Percentiles rank a stretch among this genome's conserved stretches.
Evolutionary conservation across 192 early-diverging fungal species (phyloP).

Genomic region (Diversispora epigaea): DNA sequence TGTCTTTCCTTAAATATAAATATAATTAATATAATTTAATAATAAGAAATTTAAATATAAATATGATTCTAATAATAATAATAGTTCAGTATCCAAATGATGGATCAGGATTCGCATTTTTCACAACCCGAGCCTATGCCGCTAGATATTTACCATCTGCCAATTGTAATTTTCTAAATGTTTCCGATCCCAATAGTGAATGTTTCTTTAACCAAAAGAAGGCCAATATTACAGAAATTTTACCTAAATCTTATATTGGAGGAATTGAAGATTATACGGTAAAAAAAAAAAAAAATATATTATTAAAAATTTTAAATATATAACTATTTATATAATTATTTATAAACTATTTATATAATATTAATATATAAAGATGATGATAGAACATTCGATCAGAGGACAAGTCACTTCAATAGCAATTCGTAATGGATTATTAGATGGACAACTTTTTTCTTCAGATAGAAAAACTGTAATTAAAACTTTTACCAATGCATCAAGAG

Average conservation of each 20-base stretch:
- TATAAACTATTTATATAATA: not conserved
- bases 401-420: conserved; percentile 40
- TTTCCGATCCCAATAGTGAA: not conserved
- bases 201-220: conserved; percentile 34
- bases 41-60: too few relatives aligned
- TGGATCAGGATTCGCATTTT: conserved; percentile 36
- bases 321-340: not conserved
- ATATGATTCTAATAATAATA: not conserved
- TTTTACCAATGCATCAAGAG: conserved; percentile 31
- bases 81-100: conserved; percentile 22
- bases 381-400: conserved; percentile 46
- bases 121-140: conserved; percentile 40
- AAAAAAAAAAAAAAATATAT: not conserved
- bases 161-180: conserved; percentile 34
- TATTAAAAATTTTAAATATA: not conserved
- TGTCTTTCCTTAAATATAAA: too few relatives aligned
- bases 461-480: conserved; percentile 31
- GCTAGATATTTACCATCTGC: conserved; percentile 32
- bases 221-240: not conserved
- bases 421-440: conserved; percentile 43
- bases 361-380: conserved; percentile 32
- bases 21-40: too few relatives aligned
- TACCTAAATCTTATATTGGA: conserved; percentile 37
- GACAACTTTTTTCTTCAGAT: conserved; percentile 28
- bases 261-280: conserved; percentile 44